A percentile compares a stretch with the other conserved stretches of the same genome.
These are phyloP conservation scores for Cyanidiococcus yangmingshanensis DNA, from an alignment of 23 red algal species.

Conservation along the genomic window DNA sequence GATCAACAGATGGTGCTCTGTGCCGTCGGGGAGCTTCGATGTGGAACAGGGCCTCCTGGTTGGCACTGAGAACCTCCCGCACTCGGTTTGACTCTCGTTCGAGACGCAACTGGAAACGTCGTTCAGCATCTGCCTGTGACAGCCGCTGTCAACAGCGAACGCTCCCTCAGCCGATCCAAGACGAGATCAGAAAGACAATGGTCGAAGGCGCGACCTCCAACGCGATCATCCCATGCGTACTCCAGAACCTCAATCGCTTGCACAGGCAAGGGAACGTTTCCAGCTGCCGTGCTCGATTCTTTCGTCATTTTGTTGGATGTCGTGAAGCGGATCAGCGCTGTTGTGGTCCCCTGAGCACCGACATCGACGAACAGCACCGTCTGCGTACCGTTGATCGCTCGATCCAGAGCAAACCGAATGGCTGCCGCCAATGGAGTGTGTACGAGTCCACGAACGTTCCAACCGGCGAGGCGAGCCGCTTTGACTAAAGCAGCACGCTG, in stretches of 20 bases:
- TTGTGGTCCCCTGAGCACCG: constrained; percentile 48
- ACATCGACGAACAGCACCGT: constrained; percentile 75
- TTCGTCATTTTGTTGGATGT: constrained; percentile 33
- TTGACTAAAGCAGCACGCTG: constrained; percentile 46
- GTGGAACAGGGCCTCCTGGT: constrained; percentile 43
- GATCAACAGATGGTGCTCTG: constrained; percentile 40
- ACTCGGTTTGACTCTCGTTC: constrained; percentile 64
- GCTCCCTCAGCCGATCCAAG: constrained; percentile 41
- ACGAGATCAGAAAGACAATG: constrained; percentile 36
- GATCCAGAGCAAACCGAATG: constrained; percentile 65
- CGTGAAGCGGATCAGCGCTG: constrained; percentile 57
- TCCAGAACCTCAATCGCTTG: constrained; percentile 50
- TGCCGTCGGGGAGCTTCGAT: constrained; percentile 38
- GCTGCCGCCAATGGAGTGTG: constrained; percentile 71
- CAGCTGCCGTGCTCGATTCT: background rate
- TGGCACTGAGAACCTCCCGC: constrained; percentile 77
- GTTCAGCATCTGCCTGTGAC: background rate
- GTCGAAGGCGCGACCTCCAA: constrained; percentile 62
- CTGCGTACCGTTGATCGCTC: constrained; percentile 47
- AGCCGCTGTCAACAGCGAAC: constrained; percentile 25
- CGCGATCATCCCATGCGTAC: constrained; percentile 48
- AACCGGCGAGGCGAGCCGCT: constrained; percentile 51
- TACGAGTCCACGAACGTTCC: constrained; percentile 64
- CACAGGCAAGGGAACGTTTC: background rate
- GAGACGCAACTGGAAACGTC: constrained; percentile 70